These are phyloP conservation scores for Fusarium sp. DNA, from an alignment of 2,329 filamentous ascomycete genomes.

Conservation along the genomic window DNA sequence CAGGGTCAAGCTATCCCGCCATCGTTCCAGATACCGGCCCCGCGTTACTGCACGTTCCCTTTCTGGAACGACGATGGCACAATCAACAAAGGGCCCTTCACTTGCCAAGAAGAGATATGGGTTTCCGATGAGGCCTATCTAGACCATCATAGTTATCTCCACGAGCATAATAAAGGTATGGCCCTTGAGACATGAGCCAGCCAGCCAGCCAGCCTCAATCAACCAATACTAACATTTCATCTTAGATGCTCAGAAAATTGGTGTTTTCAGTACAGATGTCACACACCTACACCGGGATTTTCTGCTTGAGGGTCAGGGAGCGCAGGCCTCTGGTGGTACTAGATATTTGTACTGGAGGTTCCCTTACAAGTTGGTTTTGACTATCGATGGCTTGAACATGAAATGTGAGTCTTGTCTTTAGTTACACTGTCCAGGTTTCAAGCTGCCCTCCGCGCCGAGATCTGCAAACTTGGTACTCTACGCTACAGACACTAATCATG, in stretches of 20 bases:
- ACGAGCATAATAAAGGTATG: neutral
- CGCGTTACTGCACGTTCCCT: neutral
- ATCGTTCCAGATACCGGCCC: too few relatives aligned
- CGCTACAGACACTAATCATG: accelerated
- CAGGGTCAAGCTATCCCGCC: neutral
- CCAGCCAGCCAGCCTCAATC: neutral
- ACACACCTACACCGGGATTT: too few relatives aligned
- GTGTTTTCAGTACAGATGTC: neutral
- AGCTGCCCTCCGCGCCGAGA: neutral
- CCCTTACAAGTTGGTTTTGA: neutral
- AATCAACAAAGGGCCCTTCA: neutral
- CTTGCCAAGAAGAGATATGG: neutral
- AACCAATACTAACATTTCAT: neutral
- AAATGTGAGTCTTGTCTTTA: neutral
- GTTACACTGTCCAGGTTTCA: neutral
- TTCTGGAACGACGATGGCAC: neutral
- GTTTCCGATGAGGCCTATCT: neutral
- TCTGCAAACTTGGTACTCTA: neutral
- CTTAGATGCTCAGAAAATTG: neutral
- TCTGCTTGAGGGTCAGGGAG: neutral
- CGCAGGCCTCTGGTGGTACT: accelerated
- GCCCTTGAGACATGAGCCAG: neutral
- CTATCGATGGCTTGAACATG: neutral
- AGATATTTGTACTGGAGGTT: neutral
- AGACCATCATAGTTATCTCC: neutral